These are phyloP conservation scores for Bacidia gigantensis DNA, from an alignment of 495 filamentous ascomycete species.

Conservation along the genomic window DNA sequence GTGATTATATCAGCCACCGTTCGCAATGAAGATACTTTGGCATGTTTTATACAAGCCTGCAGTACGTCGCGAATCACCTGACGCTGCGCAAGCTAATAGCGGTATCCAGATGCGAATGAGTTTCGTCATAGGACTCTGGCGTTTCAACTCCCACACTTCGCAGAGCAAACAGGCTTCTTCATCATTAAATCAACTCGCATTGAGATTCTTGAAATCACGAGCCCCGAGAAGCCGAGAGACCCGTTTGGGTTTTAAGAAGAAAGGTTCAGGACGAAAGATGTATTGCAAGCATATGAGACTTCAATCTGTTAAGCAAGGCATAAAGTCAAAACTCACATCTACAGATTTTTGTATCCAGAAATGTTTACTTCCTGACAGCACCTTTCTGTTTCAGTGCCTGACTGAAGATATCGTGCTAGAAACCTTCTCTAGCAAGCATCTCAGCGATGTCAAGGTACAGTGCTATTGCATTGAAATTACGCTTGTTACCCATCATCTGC, in stretches of 20 bases:
- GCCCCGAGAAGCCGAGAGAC: neutral
- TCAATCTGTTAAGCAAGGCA: no score
- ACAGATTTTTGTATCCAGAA: no score
- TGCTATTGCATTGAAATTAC: slow-evolving; percentile 82
- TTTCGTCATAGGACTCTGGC: slow-evolving; percentile 32
- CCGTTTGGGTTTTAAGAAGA: no score
- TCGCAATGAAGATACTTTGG: slow-evolving; percentile 49
- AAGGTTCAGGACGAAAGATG: no score
- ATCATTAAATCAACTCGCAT: slow-evolving; percentile 40
- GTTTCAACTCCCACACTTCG: slow-evolving; percentile 29
- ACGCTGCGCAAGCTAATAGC: neutral
- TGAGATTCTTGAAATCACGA: slow-evolving; percentile 22
- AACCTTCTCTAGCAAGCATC: slow-evolving; percentile 23
- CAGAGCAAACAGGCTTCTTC: slow-evolving; percentile 44
- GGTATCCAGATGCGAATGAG: slow-evolving; percentile 19
- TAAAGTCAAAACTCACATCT: no score
- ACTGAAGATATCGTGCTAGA: neutral
- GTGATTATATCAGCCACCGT: slow-evolving; percentile 48
- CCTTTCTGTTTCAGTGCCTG: neutral
- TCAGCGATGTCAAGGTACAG: slow-evolving; percentile 83
- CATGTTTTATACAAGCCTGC: slow-evolving; percentile 41
- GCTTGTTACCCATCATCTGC: slow-evolving; percentile 51
- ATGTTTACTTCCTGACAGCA: neutral
- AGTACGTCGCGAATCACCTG: slow-evolving; percentile 36
- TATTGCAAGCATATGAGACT: no score